Percentiles rank a stretch among this genome's conserved stretches.
These are phyloP conservation scores for Pichia kudriavzevii DNA, from an alignment of 1,139 yeast genomes.

Conservation along the genomic window DNA sequence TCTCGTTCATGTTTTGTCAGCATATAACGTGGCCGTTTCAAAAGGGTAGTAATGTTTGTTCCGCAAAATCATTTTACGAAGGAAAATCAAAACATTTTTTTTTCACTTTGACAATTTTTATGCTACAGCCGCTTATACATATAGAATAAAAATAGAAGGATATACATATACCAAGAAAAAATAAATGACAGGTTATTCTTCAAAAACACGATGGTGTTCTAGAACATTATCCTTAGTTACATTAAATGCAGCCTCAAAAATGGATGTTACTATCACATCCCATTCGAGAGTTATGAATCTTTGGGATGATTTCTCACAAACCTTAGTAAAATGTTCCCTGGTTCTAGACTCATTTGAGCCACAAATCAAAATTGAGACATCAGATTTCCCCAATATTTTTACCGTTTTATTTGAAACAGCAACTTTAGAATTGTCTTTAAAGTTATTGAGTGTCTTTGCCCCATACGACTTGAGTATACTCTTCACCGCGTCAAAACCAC, in stretches of 20 bases:
- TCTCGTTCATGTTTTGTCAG: too few species aligned
- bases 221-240: conserved; percentile 1
- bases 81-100: too few species aligned
- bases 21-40: too few species aligned
- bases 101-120: too few species aligned
- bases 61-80: too few species aligned
- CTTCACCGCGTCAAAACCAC: conserved; percentile 55
- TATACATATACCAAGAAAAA: too few species aligned
- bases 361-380: conserved; percentile 20
- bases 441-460: conserved; percentile 28
- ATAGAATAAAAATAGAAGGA: too few species aligned
- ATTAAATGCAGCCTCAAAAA: conserved; percentile 33
- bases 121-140: too few species aligned
- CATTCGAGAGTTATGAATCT: conserved; percentile 42
- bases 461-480: conserved; percentile 67
- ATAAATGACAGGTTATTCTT: too few species aligned
- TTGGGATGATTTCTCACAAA: conserved; percentile 24
- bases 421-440: conserved; percentile 20
- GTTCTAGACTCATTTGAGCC: conserved; percentile 36
- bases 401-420: conserved; percentile 6
- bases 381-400: conserved; percentile 5
- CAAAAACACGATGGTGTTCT: conserved; percentile 3
- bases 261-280: conserved; percentile 61
- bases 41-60: too few species aligned
- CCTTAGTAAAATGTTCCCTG: conserved; percentile 34